Conservation (phyloP, 495 filamentous ascomycete species). For the Daldinia loculata region DNA sequence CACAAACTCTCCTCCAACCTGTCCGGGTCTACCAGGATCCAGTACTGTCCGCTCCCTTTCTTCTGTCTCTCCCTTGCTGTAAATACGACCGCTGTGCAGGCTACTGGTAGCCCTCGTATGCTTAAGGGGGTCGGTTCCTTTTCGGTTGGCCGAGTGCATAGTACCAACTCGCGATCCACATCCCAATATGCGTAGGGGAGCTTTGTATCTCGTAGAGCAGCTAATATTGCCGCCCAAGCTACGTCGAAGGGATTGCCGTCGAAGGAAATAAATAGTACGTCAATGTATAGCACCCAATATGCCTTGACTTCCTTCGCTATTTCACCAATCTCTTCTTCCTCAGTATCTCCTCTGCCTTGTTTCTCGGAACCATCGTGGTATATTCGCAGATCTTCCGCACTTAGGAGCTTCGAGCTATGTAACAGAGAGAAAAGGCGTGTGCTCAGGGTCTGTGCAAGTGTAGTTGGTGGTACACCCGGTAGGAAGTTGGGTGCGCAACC, state of each 20-base stretch:
- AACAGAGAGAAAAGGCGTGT: constrained; percentile 79
- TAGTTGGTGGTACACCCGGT: constrained; percentile 80
- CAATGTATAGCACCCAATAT: constrained; percentile 95
- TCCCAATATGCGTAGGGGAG: constrained; percentile 90
- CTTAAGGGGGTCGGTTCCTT: constrained; percentile 57
- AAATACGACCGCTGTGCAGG: constrained; percentile 79
- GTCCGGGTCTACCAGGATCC: constrained; percentile 89
- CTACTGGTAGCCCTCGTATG: constrained; percentile 71
- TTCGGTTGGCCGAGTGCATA: constrained; percentile 68
- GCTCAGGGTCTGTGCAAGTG: constrained; percentile 82
- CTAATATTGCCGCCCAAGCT: constrained; percentile 83
- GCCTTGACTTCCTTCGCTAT: constrained; percentile 69
- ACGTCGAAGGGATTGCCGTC: constrained; percentile 92
- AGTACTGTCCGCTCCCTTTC: constrained; percentile 62
- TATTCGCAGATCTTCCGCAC: constrained; percentile 70
- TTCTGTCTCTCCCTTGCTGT: constrained; percentile 66
- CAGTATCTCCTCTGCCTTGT: constrained; percentile 45
- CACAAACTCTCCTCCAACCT: constrained; percentile 85
- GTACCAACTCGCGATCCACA: constrained; percentile 74
- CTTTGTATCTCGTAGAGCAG: constrained; percentile 80
- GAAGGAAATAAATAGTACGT: constrained; percentile 86
- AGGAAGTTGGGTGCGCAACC: constrained; percentile 87
- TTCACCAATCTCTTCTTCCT: constrained; percentile 37
- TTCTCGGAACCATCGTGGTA: constrained; percentile 65
- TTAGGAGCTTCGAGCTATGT: constrained; percentile 70